Evolutionary conservation across 306 rosid genomes (phyloP).

Genomic region (Medicago arabica): DNA sequence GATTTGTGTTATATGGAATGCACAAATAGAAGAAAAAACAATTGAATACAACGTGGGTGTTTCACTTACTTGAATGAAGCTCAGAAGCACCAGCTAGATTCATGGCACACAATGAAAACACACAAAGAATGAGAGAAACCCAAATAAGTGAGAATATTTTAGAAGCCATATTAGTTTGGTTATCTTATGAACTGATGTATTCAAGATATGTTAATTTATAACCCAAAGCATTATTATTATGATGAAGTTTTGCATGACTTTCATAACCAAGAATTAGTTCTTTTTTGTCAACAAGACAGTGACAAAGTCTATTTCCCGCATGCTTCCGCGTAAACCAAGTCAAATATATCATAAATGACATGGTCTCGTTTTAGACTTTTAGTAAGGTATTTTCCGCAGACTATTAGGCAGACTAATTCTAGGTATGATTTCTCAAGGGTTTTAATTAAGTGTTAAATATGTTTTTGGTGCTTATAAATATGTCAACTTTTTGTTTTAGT

Average conservation of each 20-base stretch:
- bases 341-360: no score
- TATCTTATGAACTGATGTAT: no score
- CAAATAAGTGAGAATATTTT: conserved; percentile 1
- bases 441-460: no score
- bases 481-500: no score
- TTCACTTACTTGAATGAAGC: conserved; percentile 26
- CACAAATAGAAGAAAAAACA: neutral
- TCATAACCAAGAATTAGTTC: neutral
- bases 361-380: no score
- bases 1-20: neutral
- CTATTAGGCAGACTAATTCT: no score
- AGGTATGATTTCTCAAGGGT: no score
- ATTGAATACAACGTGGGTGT: neutral
- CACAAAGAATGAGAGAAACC: conserved; percentile 13
- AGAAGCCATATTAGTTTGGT: conserved; percentile 34
- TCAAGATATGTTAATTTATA: conserved; percentile 25
- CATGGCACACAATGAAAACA: neutral
- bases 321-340: no score
- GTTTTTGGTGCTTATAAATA: no score
- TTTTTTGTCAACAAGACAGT: neutral
- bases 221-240: neutral
- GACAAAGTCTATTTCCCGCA: no score
- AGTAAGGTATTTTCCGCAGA: no score
- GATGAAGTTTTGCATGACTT: neutral
- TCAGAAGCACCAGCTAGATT: neutral